Conservation (phyloP, 2,329 filamentous ascomycete genomes). For the Podosphaera xanthii region DNA sequence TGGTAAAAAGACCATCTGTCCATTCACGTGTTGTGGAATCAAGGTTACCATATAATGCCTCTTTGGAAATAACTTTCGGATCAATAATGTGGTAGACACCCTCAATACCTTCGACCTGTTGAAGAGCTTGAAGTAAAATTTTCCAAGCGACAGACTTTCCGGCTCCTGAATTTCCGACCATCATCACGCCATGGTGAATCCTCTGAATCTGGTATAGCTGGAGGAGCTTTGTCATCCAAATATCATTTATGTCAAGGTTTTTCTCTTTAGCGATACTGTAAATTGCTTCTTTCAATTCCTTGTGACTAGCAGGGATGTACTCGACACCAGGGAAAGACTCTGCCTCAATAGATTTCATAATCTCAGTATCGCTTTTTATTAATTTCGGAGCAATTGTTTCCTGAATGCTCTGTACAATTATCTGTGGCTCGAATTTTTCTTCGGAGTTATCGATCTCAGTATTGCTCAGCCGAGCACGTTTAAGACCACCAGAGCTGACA, state of each 20-base stretch:
- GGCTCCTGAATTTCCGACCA: constrained; percentile 94
- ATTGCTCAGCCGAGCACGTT: constrained; percentile 52
- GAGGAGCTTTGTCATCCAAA: constrained; percentile 92
- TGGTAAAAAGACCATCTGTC: constrained; percentile 96
- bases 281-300: constrained; percentile 59
- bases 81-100: constrained; percentile 96
- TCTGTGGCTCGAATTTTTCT: constrained; percentile 73
- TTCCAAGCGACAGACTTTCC: constrained; percentile 95
- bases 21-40: constrained; percentile 95
- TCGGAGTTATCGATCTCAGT: constrained; percentile 36
- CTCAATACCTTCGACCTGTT: constrained; percentile 75
- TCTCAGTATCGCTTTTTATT: constrained; percentile 74
- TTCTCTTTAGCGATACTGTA: constrained; percentile 61
- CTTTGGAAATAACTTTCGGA: constrained; percentile 99
- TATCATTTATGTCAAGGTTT: constrained; percentile 72
- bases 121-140: constrained; percentile 70
- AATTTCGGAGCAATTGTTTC: constrained; percentile 97
- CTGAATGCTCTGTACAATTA: constrained; percentile 92
- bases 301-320: constrained; percentile 75
- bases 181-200: constrained; percentile 99
- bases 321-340: constrained; percentile 79
- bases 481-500: constrained; percentile 88
- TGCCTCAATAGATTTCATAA: constrained; percentile 63
- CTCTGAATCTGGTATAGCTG: constrained; percentile 96
- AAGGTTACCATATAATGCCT: constrained; percentile 82